Evolutionary conservation across 1,139 yeast species (phyloP).

Genomic region (Petasospora fabianii): DNA sequence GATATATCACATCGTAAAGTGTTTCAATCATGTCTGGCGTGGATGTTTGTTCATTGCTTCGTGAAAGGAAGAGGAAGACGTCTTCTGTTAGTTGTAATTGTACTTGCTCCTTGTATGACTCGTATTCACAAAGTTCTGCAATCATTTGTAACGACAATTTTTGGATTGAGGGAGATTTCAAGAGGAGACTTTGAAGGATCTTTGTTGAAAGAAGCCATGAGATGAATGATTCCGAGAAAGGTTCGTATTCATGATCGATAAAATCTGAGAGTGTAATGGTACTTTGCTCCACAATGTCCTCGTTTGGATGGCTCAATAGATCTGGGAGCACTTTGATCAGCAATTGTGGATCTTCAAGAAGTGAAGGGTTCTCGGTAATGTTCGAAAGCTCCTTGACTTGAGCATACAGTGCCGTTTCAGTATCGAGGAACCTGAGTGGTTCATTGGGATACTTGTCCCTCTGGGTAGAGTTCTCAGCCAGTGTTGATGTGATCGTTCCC

Average conservation of each 20-base stretch:
- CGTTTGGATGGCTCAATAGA: constrained; percentile 30
- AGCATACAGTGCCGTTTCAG: constrained; percentile 31
- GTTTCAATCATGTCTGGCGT: neutral
- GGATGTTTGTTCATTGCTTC: constrained; percentile 2
- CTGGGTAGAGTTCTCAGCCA: constrained; percentile 27
- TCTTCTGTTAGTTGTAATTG: constrained; percentile 5
- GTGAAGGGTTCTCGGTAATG: constrained; percentile 15
- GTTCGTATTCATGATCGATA: constrained; percentile 13
- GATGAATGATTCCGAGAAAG: constrained; percentile 5
- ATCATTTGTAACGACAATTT: constrained; percentile 4
- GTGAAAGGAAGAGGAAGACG: constrained; percentile 2
- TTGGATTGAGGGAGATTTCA: neutral
- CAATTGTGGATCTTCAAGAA: constrained; percentile 1
- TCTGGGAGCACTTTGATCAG: neutral
- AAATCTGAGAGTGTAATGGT: constrained; percentile 9
- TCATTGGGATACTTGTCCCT: constrained; percentile 30
- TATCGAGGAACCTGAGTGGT: constrained; percentile 31
- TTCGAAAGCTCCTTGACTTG: constrained; percentile 30
- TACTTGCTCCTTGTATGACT: neutral
- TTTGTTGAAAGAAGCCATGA: constrained; percentile 4
- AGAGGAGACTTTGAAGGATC: constrained; percentile 1
- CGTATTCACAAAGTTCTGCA: constrained; percentile 9
- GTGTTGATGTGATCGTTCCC: constrained; percentile 2
- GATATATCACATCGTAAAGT: constrained; percentile 7
- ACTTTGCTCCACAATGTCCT: constrained; percentile 30